phyloP scores from a whole-genome alignment of 2,329 filamentous ascomycete genomes.

The Aspergillus ochraceus region DNA sequence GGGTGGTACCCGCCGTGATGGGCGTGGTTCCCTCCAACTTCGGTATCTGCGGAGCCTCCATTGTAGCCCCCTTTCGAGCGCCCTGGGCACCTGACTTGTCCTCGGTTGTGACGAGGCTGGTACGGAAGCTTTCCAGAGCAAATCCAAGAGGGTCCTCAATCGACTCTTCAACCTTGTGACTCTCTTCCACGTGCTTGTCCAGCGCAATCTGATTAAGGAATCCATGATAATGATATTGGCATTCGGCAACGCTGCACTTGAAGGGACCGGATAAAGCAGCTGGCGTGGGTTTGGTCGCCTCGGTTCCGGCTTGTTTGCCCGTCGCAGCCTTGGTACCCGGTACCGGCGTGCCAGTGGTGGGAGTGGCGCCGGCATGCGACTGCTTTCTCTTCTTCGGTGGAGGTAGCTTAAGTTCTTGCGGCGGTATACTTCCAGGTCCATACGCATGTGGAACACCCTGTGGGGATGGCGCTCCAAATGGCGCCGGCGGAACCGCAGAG shows the following conservation, averaged over 20 bases:
- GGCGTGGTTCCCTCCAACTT: constrained; percentile 34
- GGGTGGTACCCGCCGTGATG: constrained; percentile 27
- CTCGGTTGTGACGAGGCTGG: constrained; percentile 51
- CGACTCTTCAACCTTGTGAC: constrained; percentile 50
- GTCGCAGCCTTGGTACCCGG: constrained; percentile 31
- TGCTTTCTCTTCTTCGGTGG: constrained; percentile 59
- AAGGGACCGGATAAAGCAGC: constrained; percentile 49
- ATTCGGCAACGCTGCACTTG: constrained; percentile 54
- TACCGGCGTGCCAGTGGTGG: constrained; percentile 25
- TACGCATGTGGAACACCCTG: constrained; percentile 60
- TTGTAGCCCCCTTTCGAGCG: constrained; percentile 19
- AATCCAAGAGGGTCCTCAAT: constrained; percentile 59
- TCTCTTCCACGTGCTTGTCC: constrained; percentile 54
- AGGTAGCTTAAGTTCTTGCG: constrained; percentile 59
- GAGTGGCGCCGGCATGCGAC: constrained; percentile 41
- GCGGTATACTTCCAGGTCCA: constrained; percentile 52
- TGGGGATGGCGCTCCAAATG: constrained; percentile 55
- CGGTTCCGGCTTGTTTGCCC: constrained; percentile 41
- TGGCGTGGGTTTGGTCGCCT: constrained; percentile 30
- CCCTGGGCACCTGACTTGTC: constrained; percentile 28
- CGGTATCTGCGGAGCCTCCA: constrained; percentile 18
- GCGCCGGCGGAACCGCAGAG: constrained; percentile 53
- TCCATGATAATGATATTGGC: constrained; percentile 55
- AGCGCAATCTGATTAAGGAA: constrained; percentile 57
- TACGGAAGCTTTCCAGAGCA: constrained; percentile 53